Percentiles rank a stretch among this genome's conserved stretches.
These are phyloP conservation scores for Botrytis galanthina DNA, from an alignment of 2,329 filamentous ascomycete genomes.

Conservation along the genomic window DNA sequence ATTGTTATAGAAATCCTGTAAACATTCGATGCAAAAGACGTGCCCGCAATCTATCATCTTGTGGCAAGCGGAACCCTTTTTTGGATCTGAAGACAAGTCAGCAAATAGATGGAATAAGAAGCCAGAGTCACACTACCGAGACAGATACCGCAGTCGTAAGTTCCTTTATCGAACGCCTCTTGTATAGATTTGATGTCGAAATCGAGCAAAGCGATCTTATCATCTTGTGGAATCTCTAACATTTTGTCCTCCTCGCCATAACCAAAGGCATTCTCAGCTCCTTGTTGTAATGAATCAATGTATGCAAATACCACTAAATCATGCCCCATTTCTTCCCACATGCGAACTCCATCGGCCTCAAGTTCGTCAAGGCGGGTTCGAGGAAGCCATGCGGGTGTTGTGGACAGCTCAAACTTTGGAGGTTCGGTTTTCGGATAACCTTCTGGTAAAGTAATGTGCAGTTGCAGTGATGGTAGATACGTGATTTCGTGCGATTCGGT, in stretches of 20 bases:
- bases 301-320: slow-evolving; percentile 60
- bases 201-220: slow-evolving; percentile 71
- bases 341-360: slow-evolving; percentile 47
- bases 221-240: slow-evolving; percentile 52
- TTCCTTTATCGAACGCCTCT: slow-evolving; percentile 75
- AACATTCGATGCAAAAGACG: slow-evolving; percentile 85
- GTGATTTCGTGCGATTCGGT: slow-evolving; percentile 35
- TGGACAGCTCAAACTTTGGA: slow-evolving; percentile 51
- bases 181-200: slow-evolving; percentile 74
- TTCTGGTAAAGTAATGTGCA: slow-evolving; percentile 54
- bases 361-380: slow-evolving; percentile 48
- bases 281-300: slow-evolving; percentile 61
- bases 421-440: slow-evolving; percentile 56
- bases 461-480: slow-evolving; percentile 56
- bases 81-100: slow-evolving; percentile 61
- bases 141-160: slow-evolving; percentile 85
- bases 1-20: slow-evolving; percentile 85
- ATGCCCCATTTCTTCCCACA: slow-evolving; percentile 63
- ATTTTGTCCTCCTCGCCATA: slow-evolving; percentile 49
- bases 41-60: slow-evolving; percentile 80
- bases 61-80: slow-evolving; percentile 81
- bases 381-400: slow-evolving; percentile 58
- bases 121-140: slow-evolving; percentile 50
- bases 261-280: slow-evolving; percentile 59
- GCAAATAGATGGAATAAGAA: slow-evolving; percentile 16